phyloP scores from a whole-genome alignment of 73 alveolate species.

The Paramecium bursaria region DNA sequence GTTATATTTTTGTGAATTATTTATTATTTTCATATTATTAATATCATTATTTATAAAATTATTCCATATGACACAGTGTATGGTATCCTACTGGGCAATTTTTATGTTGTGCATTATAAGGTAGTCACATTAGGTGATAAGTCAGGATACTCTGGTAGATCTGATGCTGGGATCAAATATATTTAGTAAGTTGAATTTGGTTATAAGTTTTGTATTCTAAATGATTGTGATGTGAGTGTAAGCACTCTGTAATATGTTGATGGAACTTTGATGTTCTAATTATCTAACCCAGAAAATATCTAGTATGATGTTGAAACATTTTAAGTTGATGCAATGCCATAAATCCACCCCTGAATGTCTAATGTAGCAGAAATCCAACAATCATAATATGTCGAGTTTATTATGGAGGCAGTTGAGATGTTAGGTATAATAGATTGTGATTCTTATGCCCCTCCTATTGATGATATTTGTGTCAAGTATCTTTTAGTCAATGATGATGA shows the following conservation, averaged over 20 bases:
- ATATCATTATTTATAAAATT: too few relatives aligned
- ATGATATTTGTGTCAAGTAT: not conserved
- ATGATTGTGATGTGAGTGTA: not conserved
- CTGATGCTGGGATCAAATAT: constrained; percentile 48
- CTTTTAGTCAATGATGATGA: not conserved
- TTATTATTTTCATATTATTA: too few relatives aligned
- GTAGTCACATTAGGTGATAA: not conserved
- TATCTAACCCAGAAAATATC: constrained; percentile 26
- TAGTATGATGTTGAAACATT: constrained; percentile 35
- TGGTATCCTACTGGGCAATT: too few relatives aligned
- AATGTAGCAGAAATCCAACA: not conserved
- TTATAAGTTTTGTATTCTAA: constrained; percentile 26
- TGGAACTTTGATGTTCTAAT: constrained; percentile 16
- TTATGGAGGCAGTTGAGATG: not conserved
- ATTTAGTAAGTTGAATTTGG: constrained; percentile 46
- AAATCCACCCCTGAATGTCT: constrained; percentile 10
- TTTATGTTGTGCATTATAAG: constrained; percentile 2
- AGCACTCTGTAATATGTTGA: not conserved
- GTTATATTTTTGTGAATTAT: too few relatives aligned
- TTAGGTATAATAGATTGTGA: constrained; percentile 9
- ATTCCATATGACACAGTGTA: too few relatives aligned
- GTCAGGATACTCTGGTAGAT: constrained; percentile 55
- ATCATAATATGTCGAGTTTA: constrained; percentile 5
- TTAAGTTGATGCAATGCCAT: constrained; percentile 22
- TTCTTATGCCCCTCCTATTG: not conserved